Evolutionary conservation across 2,329 filamentous ascomycete species (phyloP), one percentile per base, ranked within the genome.

Genomic region (Fusarium sp.): DNA sequence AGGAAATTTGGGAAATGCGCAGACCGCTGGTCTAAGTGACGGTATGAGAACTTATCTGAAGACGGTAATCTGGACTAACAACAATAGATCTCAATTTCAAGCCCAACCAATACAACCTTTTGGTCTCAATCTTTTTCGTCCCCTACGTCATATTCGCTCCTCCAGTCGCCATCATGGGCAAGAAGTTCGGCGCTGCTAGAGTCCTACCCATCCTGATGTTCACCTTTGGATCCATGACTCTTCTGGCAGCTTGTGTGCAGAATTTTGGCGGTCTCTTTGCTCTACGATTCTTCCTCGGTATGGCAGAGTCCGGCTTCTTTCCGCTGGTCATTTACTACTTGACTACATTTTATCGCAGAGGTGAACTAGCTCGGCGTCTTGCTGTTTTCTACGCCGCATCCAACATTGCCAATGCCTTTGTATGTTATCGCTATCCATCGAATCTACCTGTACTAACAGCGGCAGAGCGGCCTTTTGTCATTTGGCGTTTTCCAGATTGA

Each of bases 41-140:
- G 39, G 59, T 62, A 17, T 2, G 20, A 11, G 11, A 30, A 30
- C 28, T 10, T 2, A 4, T n/a, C 7, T n/a, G 1, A 6, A 3
- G 6, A 2, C 1, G 17, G 15, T 4, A 5, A 5, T 6, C 7
- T 0, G 11, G 5, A 10, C 56, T 62, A 6, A 62, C 13, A n/a
- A 4, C 2, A 3, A 10, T 6, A 62, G 59, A 62, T 39, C 37
- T 62, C 11, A 62, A 62, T 11, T 62, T 62, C 32, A 44, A 62
- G 0, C 57, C 59, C 2, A 54, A 54, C 3, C 59, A 62, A 1
- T 62, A 62, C 3, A 62, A 62, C n/a, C 59, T 62, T 6, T 13
- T 62, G 3, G 57, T 62, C 0, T 62, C 59, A 9, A 62, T 62
- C 10, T 62, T 62, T 17, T 62, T 62, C 26, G 59, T 62, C 2